These are phyloP conservation scores for Daldinia caldariorum DNA, from an alignment of 495 filamentous ascomycete genomes.

Conservation along the genomic window DNA sequence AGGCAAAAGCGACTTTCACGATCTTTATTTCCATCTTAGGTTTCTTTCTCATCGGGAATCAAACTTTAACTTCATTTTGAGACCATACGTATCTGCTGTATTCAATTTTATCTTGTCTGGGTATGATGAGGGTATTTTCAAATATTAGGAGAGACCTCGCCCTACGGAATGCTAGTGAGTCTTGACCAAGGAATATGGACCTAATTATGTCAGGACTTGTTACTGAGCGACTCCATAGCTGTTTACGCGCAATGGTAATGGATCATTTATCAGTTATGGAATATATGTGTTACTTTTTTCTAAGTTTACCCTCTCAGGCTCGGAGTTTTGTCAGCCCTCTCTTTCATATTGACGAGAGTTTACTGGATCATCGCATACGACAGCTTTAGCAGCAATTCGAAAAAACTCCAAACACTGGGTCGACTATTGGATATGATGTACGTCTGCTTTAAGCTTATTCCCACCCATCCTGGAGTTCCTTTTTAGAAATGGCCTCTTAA, in stretches of 20 bases:
- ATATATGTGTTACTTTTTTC: neutral
- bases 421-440: constrained; percentile 24
- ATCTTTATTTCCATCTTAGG: neutral
- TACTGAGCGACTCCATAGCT: constrained; percentile 15
- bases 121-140: constrained; percentile 18
- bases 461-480: neutral
- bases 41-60: neutral
- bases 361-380: constrained; percentile 13
- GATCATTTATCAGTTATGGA: neutral
- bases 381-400: neutral
- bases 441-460: neutral
- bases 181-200: neutral
- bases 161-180: constrained; percentile 31
- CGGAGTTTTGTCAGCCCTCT: constrained; percentile 12
- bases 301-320: constrained; percentile 12
- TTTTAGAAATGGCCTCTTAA: neutral
- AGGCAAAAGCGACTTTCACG: neutral
- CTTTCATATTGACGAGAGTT: constrained; percentile 9
- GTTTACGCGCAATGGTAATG: constrained; percentile 36
- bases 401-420: neutral
- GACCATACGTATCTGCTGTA: neutral
- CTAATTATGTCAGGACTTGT: neutral
- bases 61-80: neutral
- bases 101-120: neutral
- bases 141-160: constrained; percentile 19